These are phyloP conservation scores for Thielaviopsis ethacetica DNA, from an alignment of 2,329 filamentous ascomycete genomes.

Conservation along the genomic window DNA sequence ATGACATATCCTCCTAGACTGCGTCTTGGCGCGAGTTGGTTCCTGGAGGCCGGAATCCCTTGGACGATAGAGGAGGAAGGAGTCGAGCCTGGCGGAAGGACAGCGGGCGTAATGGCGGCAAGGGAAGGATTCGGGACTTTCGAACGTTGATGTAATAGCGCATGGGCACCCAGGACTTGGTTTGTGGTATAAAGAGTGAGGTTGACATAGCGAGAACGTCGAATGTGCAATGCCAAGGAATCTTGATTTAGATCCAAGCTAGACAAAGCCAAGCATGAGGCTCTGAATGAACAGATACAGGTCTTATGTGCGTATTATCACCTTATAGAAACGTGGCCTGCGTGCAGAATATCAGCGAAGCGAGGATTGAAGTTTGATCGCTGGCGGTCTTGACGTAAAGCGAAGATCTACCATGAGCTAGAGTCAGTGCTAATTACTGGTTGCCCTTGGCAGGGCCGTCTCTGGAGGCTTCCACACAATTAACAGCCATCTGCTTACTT, in stretches of 20 bases:
- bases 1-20: background rate
- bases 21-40: background rate
- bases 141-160: background rate
- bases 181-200: background rate
- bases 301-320: background rate
- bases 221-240: background rate
- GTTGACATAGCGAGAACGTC: too few species aligned
- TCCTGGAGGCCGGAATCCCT: background rate
- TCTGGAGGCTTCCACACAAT: too few species aligned
- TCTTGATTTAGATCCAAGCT: background rate
- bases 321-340: background rate
- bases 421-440: too few species aligned
- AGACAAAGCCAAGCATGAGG: background rate
- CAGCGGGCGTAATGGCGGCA: background rate
- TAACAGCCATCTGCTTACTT: too few species aligned
- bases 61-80: background rate
- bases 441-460: too few species aligned
- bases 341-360: background rate
- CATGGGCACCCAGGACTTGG: background rate
- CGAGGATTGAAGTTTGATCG: background rate
- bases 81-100: background rate
- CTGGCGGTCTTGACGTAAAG: background rate
- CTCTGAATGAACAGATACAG: background rate
- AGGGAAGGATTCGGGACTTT: background rate
- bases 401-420: background rate